These are phyloP conservation scores for Pythium oligandrum DNA, from an alignment of 352 stramenopile species.

Conservation along the genomic window DNA sequence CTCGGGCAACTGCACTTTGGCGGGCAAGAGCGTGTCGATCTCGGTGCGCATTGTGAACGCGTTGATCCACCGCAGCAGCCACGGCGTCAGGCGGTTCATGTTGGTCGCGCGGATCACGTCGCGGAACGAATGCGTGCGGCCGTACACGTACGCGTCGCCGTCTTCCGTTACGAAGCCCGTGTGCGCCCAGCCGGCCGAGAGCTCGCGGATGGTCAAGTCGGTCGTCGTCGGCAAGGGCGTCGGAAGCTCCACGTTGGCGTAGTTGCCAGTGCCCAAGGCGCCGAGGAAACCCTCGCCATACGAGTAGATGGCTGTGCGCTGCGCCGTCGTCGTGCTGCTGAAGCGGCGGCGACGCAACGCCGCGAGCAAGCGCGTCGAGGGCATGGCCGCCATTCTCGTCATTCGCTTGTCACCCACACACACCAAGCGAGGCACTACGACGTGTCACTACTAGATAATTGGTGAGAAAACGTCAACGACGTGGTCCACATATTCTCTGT, in stretches of 20 bases:
- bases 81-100: conserved; percentile 74
- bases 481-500: too few species aligned
- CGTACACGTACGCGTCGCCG: conserved; percentile 68
- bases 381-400: background rate
- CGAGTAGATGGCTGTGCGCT: conserved; percentile 32
- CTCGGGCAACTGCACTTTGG: conserved; percentile 51
- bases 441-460: too few species aligned
- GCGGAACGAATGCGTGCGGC: conserved; percentile 77
- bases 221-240: conserved; percentile 39
- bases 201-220: conserved; percentile 41
- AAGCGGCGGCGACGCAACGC: conserved; percentile 9
- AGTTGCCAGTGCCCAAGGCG: conserved; percentile 62
- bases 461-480: too few species aligned
- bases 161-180: conserved; percentile 64
- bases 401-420: too few species aligned
- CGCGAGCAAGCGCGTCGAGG: background rate
- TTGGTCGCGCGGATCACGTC: conserved; percentile 83
- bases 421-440: too few species aligned
- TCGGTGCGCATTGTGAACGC: conserved; percentile 53
- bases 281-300: conserved; percentile 80
- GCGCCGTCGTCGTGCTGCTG: background rate
- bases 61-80: conserved; percentile 68
- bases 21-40: conserved; percentile 62
- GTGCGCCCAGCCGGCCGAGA: conserved; percentile 78
- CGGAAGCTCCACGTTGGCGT: conserved; percentile 43